Conservation (phyloP, 1,284 basidiomycete species). For the Filobasidium uniguttulatum region DNA sequence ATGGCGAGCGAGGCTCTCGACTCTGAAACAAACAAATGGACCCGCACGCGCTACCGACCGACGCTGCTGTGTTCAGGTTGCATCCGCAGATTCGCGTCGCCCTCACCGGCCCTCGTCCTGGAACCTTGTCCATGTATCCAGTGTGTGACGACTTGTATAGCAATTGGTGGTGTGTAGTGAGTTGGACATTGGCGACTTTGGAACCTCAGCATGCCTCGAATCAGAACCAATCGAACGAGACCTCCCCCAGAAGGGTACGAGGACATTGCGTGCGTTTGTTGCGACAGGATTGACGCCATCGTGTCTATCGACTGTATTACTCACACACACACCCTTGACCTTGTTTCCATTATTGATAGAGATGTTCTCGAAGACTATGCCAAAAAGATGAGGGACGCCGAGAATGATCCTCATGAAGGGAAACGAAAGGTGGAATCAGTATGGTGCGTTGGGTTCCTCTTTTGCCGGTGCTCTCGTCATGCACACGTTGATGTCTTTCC, state of each 20-base stretch:
- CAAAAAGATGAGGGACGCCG: slow-evolving; percentile 92
- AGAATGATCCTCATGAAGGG: slow-evolving; percentile 94
- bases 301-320: slow-evolving; percentile 12
- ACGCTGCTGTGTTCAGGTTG: too few species aligned
- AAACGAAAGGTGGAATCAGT: slow-evolving; percentile 91
- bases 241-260: slow-evolving; percentile 93
- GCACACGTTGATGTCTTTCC: background rate
- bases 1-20: too few species aligned
- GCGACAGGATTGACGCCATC: slow-evolving; percentile 5
- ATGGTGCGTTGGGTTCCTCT: slow-evolving; percentile 45
- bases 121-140: too few species aligned
- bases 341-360: slow-evolving; percentile 14
- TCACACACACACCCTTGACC: background rate
- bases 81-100: too few species aligned
- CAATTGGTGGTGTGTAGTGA: too few species aligned
- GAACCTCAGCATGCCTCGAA: slow-evolving; percentile 68
- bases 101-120: too few species aligned
- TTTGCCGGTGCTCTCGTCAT: background rate
- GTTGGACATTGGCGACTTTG: too few species aligned
- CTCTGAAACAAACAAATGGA: too few species aligned
- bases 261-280: slow-evolving; percentile 57
- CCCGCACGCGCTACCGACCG: too few species aligned
- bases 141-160: too few species aligned
- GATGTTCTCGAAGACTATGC: slow-evolving; percentile 87
- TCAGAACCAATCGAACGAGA: slow-evolving; percentile 86